Base-by-base conservation (phyloP, 2,329 filamentous ascomycete genomes). In the Penicillium sp. region DNA sequence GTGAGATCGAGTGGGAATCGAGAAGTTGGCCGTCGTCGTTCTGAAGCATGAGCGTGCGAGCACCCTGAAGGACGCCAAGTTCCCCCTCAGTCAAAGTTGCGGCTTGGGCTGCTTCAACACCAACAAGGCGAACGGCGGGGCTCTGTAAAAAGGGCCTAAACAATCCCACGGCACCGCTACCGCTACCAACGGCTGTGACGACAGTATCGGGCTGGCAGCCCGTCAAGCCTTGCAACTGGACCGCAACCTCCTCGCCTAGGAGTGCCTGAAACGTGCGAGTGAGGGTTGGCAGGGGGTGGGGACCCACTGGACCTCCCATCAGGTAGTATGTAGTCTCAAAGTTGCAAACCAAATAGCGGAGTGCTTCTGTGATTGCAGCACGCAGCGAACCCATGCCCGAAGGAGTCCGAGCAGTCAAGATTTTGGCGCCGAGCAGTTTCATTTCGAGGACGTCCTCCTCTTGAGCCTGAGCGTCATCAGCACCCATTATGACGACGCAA, bases 321-420 rank as follows among this genome's bases (percentile, higher is more conserved):
- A 64, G 60, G 42, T 64, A 64, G 49, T 63, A 64, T n/a, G 57
- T 46, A 36, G 59, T 56, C 47, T 64, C 55, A 36, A 63, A 42
- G 51, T 63, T 64, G 53, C 57, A 59, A 36, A 64, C 59, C 9
- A 60, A 60, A 63, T 64, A 63, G 16, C 61, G 58, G 55, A 64
- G 50, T 31, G 61, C 61, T 45, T 64, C 61, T 36, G 61, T 64
- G 60, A 63, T 64, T 47, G 61, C 61, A 36, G 61, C 58, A 8
- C 61, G 61, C 43, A 64, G 55, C 10, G 58, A 54, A 24, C 61
- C 60, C 52, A 63, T 57, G 29, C 61, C 59, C 13, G 60, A 64
- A 4, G 61, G 53, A 33, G 58, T 51, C 38, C 59, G 55, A 45
- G 61, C 57, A 26, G 59, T 63, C 41, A 63, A 18, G 18, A 63